Evolutionary conservation across 2,329 filamentous ascomycete species (phyloP).

Genomic region (Whalleya microplaca): DNA sequence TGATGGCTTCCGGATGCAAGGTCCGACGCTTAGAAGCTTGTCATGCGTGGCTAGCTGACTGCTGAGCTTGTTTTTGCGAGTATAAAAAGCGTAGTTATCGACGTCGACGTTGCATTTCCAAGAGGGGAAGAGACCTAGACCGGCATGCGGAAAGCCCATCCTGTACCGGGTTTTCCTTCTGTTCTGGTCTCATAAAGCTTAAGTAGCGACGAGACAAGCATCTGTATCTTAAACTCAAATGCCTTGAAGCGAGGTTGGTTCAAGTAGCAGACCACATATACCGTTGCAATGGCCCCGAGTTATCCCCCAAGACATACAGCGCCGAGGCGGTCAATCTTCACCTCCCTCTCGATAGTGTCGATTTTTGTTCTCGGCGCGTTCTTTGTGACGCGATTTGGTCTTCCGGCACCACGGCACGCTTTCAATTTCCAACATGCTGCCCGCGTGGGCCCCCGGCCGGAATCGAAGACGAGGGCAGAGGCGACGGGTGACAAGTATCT

Average conservation of each 20-base stretch:
- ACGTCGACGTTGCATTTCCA: conserved; percentile 27
- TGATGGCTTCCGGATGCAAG: conserved; percentile 13
- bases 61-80: conserved; percentile 16
- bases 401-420: conserved; percentile 9
- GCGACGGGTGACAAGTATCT: conserved; percentile 49
- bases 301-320: conserved; percentile 21
- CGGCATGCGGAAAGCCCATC: conserved; percentile 9
- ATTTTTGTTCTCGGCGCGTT: conserved; percentile 41
- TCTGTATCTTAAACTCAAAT: not conserved
- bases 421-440: conserved; percentile 25
- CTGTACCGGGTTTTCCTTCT: conserved; percentile 17
- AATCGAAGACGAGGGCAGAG: conserved; percentile 25
- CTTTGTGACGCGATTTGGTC: conserved; percentile 28
- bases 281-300: conserved; percentile 22
- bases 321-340: conserved; percentile 31
- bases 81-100: conserved; percentile 5
- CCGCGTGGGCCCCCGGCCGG: conserved; percentile 14
- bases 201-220: conserved; percentile 1
- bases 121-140: conserved; percentile 4
- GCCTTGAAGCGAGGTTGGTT: not conserved
- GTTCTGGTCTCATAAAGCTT: conserved; percentile 11
- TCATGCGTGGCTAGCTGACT: conserved; percentile 11
- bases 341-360: conserved; percentile 37
- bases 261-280: conserved; percentile 1
- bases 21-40: conserved; percentile 4